phyloP scores from a whole-genome alignment of 2,329 filamentous ascomycete genomes.

The Sporothrix curviconia region DNA sequence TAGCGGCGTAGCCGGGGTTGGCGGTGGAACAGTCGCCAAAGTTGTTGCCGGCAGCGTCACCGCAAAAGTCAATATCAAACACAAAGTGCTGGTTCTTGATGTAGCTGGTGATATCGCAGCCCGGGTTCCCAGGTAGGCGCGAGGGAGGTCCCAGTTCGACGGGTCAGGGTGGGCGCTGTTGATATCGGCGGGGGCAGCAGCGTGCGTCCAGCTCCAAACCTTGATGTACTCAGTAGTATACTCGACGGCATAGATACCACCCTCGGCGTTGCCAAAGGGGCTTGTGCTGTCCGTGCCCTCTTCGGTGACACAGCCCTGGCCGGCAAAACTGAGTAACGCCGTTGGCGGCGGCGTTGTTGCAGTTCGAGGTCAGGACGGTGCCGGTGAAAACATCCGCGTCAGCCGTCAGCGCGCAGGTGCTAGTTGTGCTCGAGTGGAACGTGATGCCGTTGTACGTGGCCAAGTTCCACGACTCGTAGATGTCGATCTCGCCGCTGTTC shows the following conservation, averaged over 20 bases:
- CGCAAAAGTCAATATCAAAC: slow-evolving; percentile 69
- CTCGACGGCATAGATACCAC: slow-evolving; percentile 33
- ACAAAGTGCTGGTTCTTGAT: slow-evolving; percentile 66
- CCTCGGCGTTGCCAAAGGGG: slow-evolving; percentile 18
- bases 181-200: slow-evolving; percentile 30
- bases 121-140: slow-evolving; percentile 50
- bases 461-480: slow-evolving; percentile 60
- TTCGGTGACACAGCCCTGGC: slow-evolving; percentile 36
- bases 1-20: slow-evolving; percentile 21
- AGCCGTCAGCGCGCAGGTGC: slow-evolving; percentile 28
- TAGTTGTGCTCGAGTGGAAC: slow-evolving; percentile 43
- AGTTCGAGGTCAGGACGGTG: slow-evolving; percentile 29
- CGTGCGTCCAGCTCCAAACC: slow-evolving; percentile 35
- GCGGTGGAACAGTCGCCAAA: slow-evolving; percentile 17
- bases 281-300: slow-evolving; percentile 25
- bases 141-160: slow-evolving; percentile 56
- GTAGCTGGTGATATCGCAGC: slow-evolving; percentile 57
- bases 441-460: slow-evolving; percentile 49
- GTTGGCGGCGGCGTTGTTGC: slow-evolving; percentile 29
- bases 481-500: slow-evolving; percentile 56
- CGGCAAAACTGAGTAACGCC: slow-evolving; percentile 29
- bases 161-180: slow-evolving; percentile 49
- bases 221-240: slow-evolving; percentile 37
- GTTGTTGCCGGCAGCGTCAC: slow-evolving; percentile 53
- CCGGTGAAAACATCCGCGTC: slow-evolving; percentile 25